Evolutionary conservation across 2,329 filamentous ascomycete species (phyloP), one percentile per base, ranked within the genome.

Genomic region (Neopestalotiopsis sp.): DNA sequence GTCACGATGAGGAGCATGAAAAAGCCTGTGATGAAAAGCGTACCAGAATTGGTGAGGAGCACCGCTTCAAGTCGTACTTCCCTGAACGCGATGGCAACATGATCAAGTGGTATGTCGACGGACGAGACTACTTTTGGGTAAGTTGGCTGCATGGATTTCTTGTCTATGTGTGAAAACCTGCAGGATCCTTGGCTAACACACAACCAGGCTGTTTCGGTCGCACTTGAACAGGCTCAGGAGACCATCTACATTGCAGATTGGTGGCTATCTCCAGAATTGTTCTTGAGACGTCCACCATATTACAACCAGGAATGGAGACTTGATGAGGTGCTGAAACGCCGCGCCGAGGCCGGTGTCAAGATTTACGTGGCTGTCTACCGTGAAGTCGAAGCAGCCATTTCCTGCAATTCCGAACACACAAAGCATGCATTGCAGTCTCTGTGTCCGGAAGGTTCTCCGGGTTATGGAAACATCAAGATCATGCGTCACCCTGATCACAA

Each of bases 71-170:
- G n/a, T 97, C 94, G 4, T 99, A 93, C 81, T 97, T 97, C 49
- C 95, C 95, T 0, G 91, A 95, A 78, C 90, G 91, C 58, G 90
- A 95, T 12, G 92, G 91, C 34, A 98, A 98, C 79, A 86, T 92
- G 69, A 86, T 96, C 78, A 98, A 98, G 83, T 99, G 95, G 95
- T 98, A 98, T 81, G 94, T 98, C 12, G 96, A 98, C 78, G 96
- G 94, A 3, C 87, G 94, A 70, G 93, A 98, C 81, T 99, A 99
- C 81, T 97, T 96, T 79, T 97, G 94, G 91, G 89, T 83, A 72
- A 72, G 79, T 52, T 20, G 14, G 2, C n/a, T n/a, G 5, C 4
- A 10, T 6, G 52, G 10, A 38, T 2, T 52, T 17, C 64, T 58
- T 73, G 7, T 70, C 61, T 38, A 45, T 2, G 13, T 24, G 38